Percentiles rank a stretch among this genome's conserved stretches.
Evolutionary conservation across 768 basidiomycete species (phyloP).

Genomic region (Suillus subluteus): DNA sequence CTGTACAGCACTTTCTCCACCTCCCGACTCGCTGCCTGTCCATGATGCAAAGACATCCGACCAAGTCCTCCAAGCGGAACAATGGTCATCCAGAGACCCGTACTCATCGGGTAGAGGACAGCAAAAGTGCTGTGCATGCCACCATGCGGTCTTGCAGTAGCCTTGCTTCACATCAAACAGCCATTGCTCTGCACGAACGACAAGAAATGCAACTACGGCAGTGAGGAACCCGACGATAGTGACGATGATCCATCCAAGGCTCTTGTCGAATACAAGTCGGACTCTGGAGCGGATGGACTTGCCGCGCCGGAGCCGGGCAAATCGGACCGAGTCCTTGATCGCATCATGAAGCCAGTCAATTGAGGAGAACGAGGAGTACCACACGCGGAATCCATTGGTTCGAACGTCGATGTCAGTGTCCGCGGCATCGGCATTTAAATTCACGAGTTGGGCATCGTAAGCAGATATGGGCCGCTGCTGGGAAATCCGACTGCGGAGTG

Average conservation of each 20-base stretch:
- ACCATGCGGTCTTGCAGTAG: slow-evolving; percentile 73
- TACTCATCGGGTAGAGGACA: slow-evolving; percentile 50
- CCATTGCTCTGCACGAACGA: slow-evolving; percentile 85
- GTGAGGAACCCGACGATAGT: slow-evolving; percentile 87
- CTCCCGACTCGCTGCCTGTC: slow-evolving; percentile 19
- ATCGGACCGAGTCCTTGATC: slow-evolving; percentile 89
- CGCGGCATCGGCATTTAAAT: slow-evolving; percentile 34
- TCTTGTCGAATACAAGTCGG: slow-evolving; percentile 70
- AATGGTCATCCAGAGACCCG: slow-evolving; percentile 40
- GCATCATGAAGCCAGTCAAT: slow-evolving; percentile 98
- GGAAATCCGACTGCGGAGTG: slow-evolving; percentile 43
- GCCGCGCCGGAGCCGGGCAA: slow-evolving; percentile 68
- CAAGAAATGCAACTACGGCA: slow-evolving; percentile 83
- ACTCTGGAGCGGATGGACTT: slow-evolving; percentile 71
- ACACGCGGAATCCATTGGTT: slow-evolving; percentile 84
- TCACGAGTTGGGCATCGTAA: slow-evolving; percentile 58
- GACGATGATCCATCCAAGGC: slow-evolving; percentile 87
- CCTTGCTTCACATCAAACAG: slow-evolving; percentile 94
- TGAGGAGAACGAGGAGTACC: slow-evolving; percentile 87
- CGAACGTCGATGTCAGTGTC: slow-evolving; percentile 60
- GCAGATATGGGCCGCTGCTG: slow-evolving; percentile 68
- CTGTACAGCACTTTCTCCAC: slow-evolving; percentile 53
- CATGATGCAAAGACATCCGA: slow-evolving; percentile 51
- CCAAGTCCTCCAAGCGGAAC: slow-evolving; percentile 80
- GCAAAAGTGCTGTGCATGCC: slow-evolving; percentile 80